A percentile compares a stretch with the other conserved stretches of the same genome.
These are phyloP conservation scores for Platanus orientalis DNA, from an alignment of 164 flowering plant species.

Conservation along the genomic window DNA sequence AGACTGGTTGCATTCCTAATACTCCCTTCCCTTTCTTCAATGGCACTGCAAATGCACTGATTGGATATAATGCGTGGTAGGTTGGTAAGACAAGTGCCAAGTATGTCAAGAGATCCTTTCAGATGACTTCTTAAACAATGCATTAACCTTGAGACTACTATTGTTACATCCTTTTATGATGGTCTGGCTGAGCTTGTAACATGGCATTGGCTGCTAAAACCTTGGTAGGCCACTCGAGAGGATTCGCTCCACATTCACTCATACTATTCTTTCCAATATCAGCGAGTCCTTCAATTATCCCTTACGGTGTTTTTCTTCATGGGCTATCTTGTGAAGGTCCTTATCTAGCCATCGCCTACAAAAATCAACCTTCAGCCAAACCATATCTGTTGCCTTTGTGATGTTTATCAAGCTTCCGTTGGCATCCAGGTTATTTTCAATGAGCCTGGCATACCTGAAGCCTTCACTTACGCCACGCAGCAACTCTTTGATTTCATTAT, in stretches of 20 bases:
- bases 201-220: conserved; percentile 56
- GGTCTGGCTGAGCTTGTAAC: conserved; percentile 48
- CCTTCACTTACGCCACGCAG: conserved; percentile 37
- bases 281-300: conserved; percentile 35
- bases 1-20: conserved; percentile 33
- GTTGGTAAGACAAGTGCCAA: conserved; percentile 57
- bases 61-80: conserved; percentile 25
- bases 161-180: conserved; percentile 19
- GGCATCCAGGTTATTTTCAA: conserved; percentile 37
- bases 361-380: conserved; percentile 54
- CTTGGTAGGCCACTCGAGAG: conserved; percentile 41
- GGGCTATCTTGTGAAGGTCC: conserved; percentile 40
- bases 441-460: conserved; percentile 30
- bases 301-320: conserved; percentile 24
- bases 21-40: conserved; percentile 35
- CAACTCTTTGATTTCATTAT: conserved; percentile 14
- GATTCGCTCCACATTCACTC: conserved; percentile 16
- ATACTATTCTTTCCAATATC: conserved; percentile 16
- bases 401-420: conserved; percentile 18
- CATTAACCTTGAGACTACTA: conserved; percentile 13
- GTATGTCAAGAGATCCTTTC: conserved; percentile 41
- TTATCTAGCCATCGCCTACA: conserved; percentile 42
- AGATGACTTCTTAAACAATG: conserved; percentile 23
- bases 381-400: conserved; percentile 46
- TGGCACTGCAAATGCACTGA: conserved; percentile 29